phyloP scores from a whole-genome alignment of 352 stramenopile genomes.

The Phytophthora capsici region DNA sequence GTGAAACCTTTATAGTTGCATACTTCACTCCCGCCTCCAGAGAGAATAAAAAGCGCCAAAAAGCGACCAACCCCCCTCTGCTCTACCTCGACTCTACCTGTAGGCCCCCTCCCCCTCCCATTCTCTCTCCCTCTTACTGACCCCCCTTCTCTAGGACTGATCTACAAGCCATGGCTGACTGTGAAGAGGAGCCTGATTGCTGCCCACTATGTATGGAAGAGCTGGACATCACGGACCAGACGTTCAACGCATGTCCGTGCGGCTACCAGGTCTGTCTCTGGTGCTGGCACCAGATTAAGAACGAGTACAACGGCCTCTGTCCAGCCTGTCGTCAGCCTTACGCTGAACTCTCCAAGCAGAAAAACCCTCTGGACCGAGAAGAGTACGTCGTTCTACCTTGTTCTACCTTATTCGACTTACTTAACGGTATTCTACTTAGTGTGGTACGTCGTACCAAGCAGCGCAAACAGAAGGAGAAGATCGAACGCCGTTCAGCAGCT shows the following conservation, averaged over 20 bases:
- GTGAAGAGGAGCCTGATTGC: conserved; percentile 87
- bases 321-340: conserved; percentile 98
- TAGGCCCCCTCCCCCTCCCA: background rate
- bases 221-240: conserved; percentile 98
- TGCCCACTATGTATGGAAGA: conserved; percentile 99
- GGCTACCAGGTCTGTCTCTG: conserved; percentile 99
- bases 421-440: conserved; percentile 30
- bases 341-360: conserved; percentile 91
- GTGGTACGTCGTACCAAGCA: conserved; percentile 82
- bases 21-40: conserved; percentile 14
- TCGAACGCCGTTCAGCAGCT: conserved; percentile 63
- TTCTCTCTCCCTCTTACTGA: background rate
- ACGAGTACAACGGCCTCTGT: conserved; percentile 98
- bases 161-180: conserved; percentile 54
- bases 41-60: conserved; percentile 24
- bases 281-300: conserved; percentile 99
- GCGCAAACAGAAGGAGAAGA: conserved; percentile 88
- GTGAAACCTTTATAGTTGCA: background rate
- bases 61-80: background rate
- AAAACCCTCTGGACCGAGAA: conserved; percentile 95
- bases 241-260: conserved; percentile 99
- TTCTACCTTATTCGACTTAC: background rate
- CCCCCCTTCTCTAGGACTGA: background rate
- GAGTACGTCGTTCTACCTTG: conserved; percentile 57
- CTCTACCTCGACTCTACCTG: background rate